Evolutionary conservation across 768 basidiomycete species (phyloP), one percentile per base, ranked within the genome.

Genomic region (Pulveroboletus sp.): DNA sequence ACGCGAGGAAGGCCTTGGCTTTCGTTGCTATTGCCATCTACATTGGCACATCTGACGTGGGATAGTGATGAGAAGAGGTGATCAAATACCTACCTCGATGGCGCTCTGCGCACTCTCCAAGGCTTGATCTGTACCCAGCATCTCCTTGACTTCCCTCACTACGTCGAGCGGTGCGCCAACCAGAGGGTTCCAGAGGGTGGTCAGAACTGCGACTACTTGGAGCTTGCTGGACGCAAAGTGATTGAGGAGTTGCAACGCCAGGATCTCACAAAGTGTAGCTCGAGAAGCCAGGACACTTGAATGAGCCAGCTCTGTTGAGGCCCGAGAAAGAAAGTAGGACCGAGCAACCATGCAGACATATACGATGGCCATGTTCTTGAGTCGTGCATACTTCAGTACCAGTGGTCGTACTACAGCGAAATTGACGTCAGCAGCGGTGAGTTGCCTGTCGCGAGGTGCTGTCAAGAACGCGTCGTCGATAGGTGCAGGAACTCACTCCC

Each of bases 11-110:
- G 27, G 78, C 74, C 65, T 95, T 97, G 5, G 92, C 79, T 46
- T 82, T 73, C 0, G 91, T 93, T 8, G 86, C 80, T 58, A 98
- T 90, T 3, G 93, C 92, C 78, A 96, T 84, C 89, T 93, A 61
- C 2, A 36, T 8, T 18, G 43, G 6, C 10, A 24, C 15, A 53
- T 28, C 40, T 47, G 37, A 35, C n/a, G 26, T 17, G 30, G 5
- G 37, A 38, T 8, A 39, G 14, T 7, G 43, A 27, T 21, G 15
- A 30, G 15, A 27, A 53, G n/a, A 33, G 38, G 43, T 8, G 38
- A 50, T 8, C 39, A 53, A 27, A 37, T 17, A 72, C 82, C 39
- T 43, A 92, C 90, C 80, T 95, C 93, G 5, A 96, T 76, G 2
- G 91, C 89, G 62, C 85, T 93, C 63, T 89, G 81, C 14, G 83